These are phyloP conservation scores for Nannizzia gypsea DNA, from an alignment of 2,329 filamentous ascomycete genomes.

Conservation along the genomic window DNA sequence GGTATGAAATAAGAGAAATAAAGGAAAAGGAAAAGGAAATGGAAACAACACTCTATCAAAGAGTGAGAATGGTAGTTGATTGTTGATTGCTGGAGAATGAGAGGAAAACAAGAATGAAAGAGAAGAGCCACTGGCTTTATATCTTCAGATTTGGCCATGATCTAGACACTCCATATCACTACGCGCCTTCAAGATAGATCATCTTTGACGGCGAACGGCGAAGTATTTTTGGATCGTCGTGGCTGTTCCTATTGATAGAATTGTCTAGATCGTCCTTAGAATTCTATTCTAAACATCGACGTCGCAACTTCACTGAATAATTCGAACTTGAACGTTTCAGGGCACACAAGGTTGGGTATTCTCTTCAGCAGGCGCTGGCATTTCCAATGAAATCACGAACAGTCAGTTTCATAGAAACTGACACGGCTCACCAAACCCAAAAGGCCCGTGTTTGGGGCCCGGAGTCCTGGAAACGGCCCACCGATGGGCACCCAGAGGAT, in stretches of 20 bases:
- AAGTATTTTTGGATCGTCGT: background rate
- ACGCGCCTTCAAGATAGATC: background rate
- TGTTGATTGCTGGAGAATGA: conserved; percentile 1
- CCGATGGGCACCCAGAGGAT: background rate
- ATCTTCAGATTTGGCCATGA: background rate
- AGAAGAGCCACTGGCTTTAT: background rate
- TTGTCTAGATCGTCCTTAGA: background rate
- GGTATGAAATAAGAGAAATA: background rate
- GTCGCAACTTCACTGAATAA: background rate
- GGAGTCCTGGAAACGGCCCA: background rate
- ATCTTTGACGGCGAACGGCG: background rate
- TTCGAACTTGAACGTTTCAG: background rate
- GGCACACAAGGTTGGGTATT: background rate
- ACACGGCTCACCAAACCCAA: background rate
- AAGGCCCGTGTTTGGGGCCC: background rate
- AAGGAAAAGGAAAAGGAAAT: background rate
- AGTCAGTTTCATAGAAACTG: background rate
- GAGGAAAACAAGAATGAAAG: conserved; percentile 4
- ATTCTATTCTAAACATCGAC: background rate
- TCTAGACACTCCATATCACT: background rate
- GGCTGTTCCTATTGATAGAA: background rate
- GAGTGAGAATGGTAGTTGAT: background rate
- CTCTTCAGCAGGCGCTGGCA: background rate
- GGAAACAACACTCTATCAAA: conserved; percentile 5
- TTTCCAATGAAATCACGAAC: background rate